phyloP scores from a whole-genome alignment of 306 rosid species.

The Carpinus fangiana region DNA sequence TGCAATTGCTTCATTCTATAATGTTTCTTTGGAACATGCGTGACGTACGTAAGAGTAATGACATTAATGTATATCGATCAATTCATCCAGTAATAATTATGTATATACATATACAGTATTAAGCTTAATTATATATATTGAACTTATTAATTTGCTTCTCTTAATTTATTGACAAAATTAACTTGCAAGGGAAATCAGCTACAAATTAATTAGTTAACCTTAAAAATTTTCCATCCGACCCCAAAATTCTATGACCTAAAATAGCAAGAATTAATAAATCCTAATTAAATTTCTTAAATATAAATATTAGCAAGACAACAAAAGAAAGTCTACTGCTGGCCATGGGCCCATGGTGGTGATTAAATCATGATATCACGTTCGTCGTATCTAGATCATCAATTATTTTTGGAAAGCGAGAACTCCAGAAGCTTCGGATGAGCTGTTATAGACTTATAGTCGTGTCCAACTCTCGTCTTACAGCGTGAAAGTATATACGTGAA shows the following conservation, averaged over 20 bases:
- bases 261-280: not conserved
- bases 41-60: not conserved
- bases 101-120: no score
- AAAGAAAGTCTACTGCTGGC: no score
- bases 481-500: not conserved
- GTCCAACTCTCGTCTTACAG: not conserved
- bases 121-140: no score
- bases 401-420: not conserved
- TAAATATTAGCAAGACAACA: not conserved
- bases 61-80: not conserved
- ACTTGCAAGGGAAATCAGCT: not conserved
- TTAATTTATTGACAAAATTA: no score
- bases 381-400: not conserved
- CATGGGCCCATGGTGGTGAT: no score
- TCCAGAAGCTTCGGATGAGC: not conserved
- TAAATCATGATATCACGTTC: not conserved
- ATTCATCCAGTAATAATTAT: not conserved
- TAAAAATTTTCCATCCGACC: no score
- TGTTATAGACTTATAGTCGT: not conserved
- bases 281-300: not conserved
- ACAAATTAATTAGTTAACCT: no score
- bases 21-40: not conserved
- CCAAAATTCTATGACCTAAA: not conserved
- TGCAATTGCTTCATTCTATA: not conserved
- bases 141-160: no score